phyloP scores from a whole-genome alignment of 1,139 yeast species.

The Candida sp. region DNA sequence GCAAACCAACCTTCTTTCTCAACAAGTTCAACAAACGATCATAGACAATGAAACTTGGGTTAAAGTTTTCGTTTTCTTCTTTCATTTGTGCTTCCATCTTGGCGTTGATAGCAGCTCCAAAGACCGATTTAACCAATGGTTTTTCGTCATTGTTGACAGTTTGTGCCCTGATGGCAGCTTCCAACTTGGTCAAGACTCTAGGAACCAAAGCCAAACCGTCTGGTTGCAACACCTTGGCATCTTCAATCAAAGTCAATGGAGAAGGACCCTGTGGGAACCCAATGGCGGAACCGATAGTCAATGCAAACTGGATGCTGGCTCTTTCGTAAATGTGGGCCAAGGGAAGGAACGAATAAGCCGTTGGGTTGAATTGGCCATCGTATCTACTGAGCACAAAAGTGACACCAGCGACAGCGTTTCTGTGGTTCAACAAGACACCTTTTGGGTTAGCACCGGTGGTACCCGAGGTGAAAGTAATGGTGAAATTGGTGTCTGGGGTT shows the following conservation, averaged over 20 bases:
- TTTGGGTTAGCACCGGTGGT: slow-evolving; percentile 74
- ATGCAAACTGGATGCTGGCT: slow-evolving; percentile 25
- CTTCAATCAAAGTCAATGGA: slow-evolving; percentile 43
- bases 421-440: slow-evolving; percentile 70
- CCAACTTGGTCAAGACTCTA: slow-evolving; percentile 41
- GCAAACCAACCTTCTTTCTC: slow-evolving; percentile 41
- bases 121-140: slow-evolving; percentile 26
- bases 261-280: slow-evolving; percentile 47
- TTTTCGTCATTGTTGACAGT: slow-evolving; percentile 48
- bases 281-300: slow-evolving; percentile 32
- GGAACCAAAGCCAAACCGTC: slow-evolving; percentile 41
- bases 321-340: slow-evolving; percentile 71
- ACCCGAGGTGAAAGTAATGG: slow-evolving; percentile 81
- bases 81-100: slow-evolving; percentile 34
- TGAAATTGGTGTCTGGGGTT: slow-evolving; percentile 54
- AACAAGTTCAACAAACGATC: slow-evolving; percentile 31
- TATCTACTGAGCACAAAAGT: slow-evolving; percentile 26
- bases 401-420: slow-evolving; percentile 54
- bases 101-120: slow-evolving; percentile 32
- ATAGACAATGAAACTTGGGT: slow-evolving; percentile 27
- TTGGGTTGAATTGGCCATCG: slow-evolving; percentile 12
- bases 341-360: slow-evolving; percentile 24
- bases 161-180: slow-evolving; percentile 49
- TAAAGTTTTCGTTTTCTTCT: slow-evolving; percentile 8
- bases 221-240: slow-evolving; percentile 39